A percentile compares a stretch with the other conserved stretches of the same genome.
Evolutionary conservation across 345 rosid genomes (phyloP).

Genomic region (Eucalyptus marginata): DNA sequence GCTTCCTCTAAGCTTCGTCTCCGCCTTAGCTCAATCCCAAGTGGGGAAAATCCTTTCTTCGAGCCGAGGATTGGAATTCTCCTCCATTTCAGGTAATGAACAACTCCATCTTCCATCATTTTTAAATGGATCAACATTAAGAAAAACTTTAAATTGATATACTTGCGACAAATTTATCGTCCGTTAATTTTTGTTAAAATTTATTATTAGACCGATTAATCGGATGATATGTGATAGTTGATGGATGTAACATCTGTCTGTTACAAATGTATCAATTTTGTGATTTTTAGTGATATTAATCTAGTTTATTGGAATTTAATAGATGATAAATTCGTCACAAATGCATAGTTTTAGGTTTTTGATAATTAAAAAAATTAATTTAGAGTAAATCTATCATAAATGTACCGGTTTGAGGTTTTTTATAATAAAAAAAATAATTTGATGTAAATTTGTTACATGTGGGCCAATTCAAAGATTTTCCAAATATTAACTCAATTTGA

Average conservation of each 20-base stretch:
- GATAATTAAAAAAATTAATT: too few species aligned
- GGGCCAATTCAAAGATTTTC: too few species aligned
- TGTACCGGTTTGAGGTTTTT: rapidly evolving
- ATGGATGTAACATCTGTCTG: rapidly evolving
- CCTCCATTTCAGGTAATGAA: too few species aligned
- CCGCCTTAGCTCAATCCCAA: too few species aligned
- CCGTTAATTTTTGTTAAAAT: too few species aligned
- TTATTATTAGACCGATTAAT: too few species aligned
- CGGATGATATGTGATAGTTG: rapidly evolving
- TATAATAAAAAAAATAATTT: too few species aligned
- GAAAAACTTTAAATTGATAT: rapidly evolving
- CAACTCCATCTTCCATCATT: rapidly evolving
- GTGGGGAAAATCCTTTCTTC: too few species aligned
- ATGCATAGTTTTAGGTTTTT: rapidly evolving
- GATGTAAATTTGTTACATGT: too few species aligned
- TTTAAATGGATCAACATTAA: rapidly evolving
- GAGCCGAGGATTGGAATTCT: too few species aligned
- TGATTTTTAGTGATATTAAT: rapidly evolving
- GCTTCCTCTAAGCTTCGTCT: too few species aligned
- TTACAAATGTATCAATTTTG: rapidly evolving
- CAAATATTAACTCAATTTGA: too few species aligned
- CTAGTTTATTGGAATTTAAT: rapidly evolving
- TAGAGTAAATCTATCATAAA: rapidly evolving
- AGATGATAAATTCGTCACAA: rapidly evolving
- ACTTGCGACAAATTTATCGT: rapidly evolving